Percentiles rank a stretch among this genome's conserved stretches.
These are phyloP conservation scores for Neofusicoccum sp. DNA, from an alignment of 2,329 filamentous ascomycete genomes.

Conservation along the genomic window DNA sequence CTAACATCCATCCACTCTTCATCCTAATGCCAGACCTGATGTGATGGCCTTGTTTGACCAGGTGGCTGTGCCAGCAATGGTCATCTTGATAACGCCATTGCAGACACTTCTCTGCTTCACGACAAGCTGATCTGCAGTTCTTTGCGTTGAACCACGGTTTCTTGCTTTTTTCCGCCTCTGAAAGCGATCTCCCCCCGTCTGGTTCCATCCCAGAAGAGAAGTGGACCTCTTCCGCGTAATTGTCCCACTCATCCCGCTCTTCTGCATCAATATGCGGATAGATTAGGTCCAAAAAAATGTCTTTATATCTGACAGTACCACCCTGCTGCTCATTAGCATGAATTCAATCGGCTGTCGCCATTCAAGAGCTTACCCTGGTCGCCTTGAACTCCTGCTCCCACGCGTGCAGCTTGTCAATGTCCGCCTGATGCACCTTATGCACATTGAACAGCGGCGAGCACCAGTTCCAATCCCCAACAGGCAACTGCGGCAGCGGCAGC, in stretches of 20 bases:
- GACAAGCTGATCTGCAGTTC: conserved; percentile 30
- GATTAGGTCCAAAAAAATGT: conserved; percentile 30
- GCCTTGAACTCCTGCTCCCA: conserved; percentile 29
- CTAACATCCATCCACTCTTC: conserved; percentile 33
- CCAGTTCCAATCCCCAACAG: conserved; percentile 42
- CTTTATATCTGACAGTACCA: conserved; percentile 31
- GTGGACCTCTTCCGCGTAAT: conserved; percentile 31
- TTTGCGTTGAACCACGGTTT: conserved; percentile 25
- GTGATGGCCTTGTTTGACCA: background rate
- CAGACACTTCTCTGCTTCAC: conserved; percentile 30
- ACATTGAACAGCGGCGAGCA: conserved; percentile 43
- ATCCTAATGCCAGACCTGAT: conserved; percentile 24
- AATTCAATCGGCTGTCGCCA: conserved; percentile 21
- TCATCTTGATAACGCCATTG: conserved; percentile 33
- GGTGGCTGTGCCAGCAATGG: conserved; percentile 30
- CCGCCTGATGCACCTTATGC: conserved; percentile 34
- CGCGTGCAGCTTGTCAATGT: conserved; percentile 28
- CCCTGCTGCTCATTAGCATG: background rate
- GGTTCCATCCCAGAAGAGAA: conserved; percentile 22
- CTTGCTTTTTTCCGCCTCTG: background rate
- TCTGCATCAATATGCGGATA: conserved; percentile 28
- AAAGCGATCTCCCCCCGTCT: background rate
- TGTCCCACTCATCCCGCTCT: conserved; percentile 32
- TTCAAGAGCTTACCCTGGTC: background rate
- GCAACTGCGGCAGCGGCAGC: conserved; percentile 23